Base-by-base conservation (phyloP, 305 asterid species). In the Nicotiana rustica region DNA sequence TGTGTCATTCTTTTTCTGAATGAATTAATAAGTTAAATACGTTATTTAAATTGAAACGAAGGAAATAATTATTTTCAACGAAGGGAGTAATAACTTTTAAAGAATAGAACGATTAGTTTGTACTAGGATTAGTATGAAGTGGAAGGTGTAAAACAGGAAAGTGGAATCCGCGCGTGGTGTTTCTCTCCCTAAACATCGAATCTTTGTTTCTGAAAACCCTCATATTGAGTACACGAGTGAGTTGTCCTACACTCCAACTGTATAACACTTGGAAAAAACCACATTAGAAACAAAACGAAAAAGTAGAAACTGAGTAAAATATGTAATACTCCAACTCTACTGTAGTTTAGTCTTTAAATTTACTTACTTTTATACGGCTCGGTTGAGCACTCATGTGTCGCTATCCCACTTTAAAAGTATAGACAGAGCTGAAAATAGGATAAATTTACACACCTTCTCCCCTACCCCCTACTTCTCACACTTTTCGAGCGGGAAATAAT, bases 401-500 rank as follows among this genome's bases (percentile, higher is more conserved):
- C n/a, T 55, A 52, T 76, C 80, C 17, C 6, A 52, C 80, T 44
- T 44, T 76, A 76, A 76, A 76, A 9, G 65, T 8, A 76, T 55
- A 31, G 66, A 62, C 80, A 76, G 80, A 31, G 66, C 66, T 31
- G 80, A 76, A 76, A 76, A 31, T 31, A 76, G 80, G 41, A 76
- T 76, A 76, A 76, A 76, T 55, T 31, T 49, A 76, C 80, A 76
- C 80, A 76, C 80, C 66, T 76, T 31, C 9, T 13, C 64, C 87
- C 47, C 15, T 35, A 13, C 49, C 83, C 18, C 79, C 31, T 79
- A 31, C 66, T 29, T 17, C 59, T 82, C 84, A 70, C 84, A 87
- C 86, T 84, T 85, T 85, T 89, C 84, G 84, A 89, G 89, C 90
- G 92, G 91, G 89, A 88, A 88, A 83, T 84, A 81, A 85, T 84